These are phyloP conservation scores for Penicillium sp. DNA, from an alignment of 2,329 filamentous ascomycete genomes.

Conservation along the genomic window DNA sequence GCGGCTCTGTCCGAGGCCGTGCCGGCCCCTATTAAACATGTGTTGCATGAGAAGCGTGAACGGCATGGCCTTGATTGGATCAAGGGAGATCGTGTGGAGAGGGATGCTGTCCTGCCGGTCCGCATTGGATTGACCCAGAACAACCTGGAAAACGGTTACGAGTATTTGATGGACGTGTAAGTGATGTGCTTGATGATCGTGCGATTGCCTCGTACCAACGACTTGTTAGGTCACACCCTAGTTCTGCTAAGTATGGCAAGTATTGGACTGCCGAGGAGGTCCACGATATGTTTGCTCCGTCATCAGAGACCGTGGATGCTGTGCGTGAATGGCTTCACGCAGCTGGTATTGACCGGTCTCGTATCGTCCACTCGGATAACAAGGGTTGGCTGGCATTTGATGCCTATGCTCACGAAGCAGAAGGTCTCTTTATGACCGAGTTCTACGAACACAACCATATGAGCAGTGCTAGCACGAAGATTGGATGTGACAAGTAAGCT, in stretches of 20 bases:
- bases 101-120: conserved; percentile 46
- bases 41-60: conserved; percentile 49
- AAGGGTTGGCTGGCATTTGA: conserved; percentile 61
- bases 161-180: conserved; percentile 49
- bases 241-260: conserved; percentile 47
- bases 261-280: conserved; percentile 50
- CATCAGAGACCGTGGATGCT: conserved; percentile 51
- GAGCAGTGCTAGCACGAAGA: conserved; percentile 32
- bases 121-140: conserved; percentile 53
- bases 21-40: conserved; percentile 40
- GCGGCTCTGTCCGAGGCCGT: conserved; percentile 30
- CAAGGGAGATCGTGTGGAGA: conserved; percentile 42
- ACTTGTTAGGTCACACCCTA: conserved; percentile 43
- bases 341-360: conserved; percentile 54
- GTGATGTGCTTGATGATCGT: conserved; percentile 6
- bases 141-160: conserved; percentile 51
- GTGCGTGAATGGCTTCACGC: conserved; percentile 59
- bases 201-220: conserved; percentile 3
- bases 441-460: conserved; percentile 57
- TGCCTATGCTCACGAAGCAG: conserved; percentile 58
- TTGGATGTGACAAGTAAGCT: conserved; percentile 44
- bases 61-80: conserved; percentile 41
- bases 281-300: conserved; percentile 49
- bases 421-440: conserved; percentile 57
- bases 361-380: conserved; percentile 56